Evolutionary conservation across 2,329 filamentous ascomycete species (phyloP), one percentile per base, ranked within the genome.

Genomic region (Thielaviopsis ethacetica): DNA sequence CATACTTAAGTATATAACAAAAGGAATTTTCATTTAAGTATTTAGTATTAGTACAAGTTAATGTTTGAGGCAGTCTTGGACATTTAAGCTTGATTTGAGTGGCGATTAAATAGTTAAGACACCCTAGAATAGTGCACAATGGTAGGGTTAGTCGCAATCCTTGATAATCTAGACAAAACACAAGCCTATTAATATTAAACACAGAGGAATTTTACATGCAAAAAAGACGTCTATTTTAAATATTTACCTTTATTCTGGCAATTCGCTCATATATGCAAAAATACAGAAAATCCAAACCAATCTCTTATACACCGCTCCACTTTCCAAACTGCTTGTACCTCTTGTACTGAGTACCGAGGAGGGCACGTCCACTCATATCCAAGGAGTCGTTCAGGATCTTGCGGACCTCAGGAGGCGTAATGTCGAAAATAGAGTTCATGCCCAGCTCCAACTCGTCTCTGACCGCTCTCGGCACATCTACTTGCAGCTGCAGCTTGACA

Each of bases 311-410:
- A 38, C 79, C 80, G 56, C 70, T 80, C 80, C 81, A 84, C 71
- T 82, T 83, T 50, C 81, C 81, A 71, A 83, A 83, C 68, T 75
- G 80, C 66, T 73, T 73, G 66, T 81, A 85, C 67, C 76, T 72
- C 65, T 75, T 78, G 62, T 77, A 83, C 72, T 84, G 71, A 61
- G 78, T 76, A 63, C 73, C 73, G 67, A 83, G 74, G 27, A 85
- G 75, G 0, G 77, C 80, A 62, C 82, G 71, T 6, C 81, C 81
- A 63, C 76, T 79, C 3, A 70, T 72, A 65, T 84, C 81, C 69
- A 84, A 73, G 27, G 73, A 74, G 63, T 84, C 81, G 63, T 79
- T 81, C 60, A 84, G 68, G 26, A 81, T 74, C 67, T 76, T 77
- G 65, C 79, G 71, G 53, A 72, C 73, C 60, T 80, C 80, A 4